Evolutionary conservation across 2,329 filamentous ascomycete species (phyloP), one percentile per base, ranked within the genome.

Genomic region (Seiridium cupressi): DNA sequence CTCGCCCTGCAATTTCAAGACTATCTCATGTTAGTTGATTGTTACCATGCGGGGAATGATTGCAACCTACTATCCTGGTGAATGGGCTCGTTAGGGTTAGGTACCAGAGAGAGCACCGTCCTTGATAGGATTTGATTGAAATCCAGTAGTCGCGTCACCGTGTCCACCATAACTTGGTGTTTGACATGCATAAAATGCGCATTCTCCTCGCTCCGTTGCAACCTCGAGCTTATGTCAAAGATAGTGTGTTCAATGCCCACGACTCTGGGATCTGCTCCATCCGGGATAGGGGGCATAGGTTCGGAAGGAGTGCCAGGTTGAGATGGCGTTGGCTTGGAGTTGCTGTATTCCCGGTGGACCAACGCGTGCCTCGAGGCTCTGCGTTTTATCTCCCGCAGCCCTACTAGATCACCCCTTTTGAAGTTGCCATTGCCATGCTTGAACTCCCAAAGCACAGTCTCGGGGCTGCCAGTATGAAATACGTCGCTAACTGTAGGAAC

Each of bases 381-480:
- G 63, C 95, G 89, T 76, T 97, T 97, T 76, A 99, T 99, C 72
- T 99, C 95, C 48, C 95, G 86, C 62, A 99, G 78, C 6, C 94
- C 93, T 55, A 94, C 88, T 32, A 99, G 80, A 73, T 99, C 94
- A 44, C 95, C 95, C 65, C 93, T 88, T 76, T 96, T 98, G 80
- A 99, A 99, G 73, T 91, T 98, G 57, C 94, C 94, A 70, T 94
- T 96, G 57, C 95, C 95, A 72, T 99, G 95, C 76, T 97, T 98
- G 76, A 99, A 99, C 73, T 99, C 95, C 95, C 95, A 99, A 36
- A 99, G 80, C 0, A 94, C 93, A 26, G 93, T 93, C 70, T 98
- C 95, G 10, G 94, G 93, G 48, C 91, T 93, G 9, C 92, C 93
- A 3, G 93, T 97, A 74, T 98, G 94, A 72, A 98, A 99, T 31